Evolutionary conservation across 1,284 basidiomycete species (phyloP).

Genomic region (Porogramme epimiltina): DNA sequence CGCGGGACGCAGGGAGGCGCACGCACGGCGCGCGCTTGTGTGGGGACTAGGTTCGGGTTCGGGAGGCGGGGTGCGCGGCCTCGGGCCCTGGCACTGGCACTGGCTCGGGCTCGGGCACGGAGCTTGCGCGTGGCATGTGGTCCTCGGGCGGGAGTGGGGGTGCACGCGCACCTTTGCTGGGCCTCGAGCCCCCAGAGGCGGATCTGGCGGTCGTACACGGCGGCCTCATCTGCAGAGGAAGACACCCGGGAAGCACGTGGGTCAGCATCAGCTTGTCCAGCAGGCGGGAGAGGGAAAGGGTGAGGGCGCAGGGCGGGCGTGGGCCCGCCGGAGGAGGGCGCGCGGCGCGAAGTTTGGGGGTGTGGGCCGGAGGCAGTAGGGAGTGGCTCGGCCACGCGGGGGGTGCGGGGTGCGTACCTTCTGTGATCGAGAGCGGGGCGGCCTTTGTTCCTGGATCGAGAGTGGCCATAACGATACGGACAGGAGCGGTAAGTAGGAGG

Average conservation of each 20-base stretch:
- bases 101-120: too few relatives aligned
- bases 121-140: slow-evolving; percentile 6
- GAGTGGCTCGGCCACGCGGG: background rate
- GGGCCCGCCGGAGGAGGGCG: too few relatives aligned
- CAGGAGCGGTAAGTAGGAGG: too few relatives aligned
- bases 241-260: too few relatives aligned
- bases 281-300: too few relatives aligned
- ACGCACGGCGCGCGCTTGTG: background rate
- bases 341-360: too few relatives aligned
- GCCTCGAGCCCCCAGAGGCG: slow-evolving; percentile 97
- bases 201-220: slow-evolving; percentile 96
- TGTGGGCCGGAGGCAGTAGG: slow-evolving; percentile 4
- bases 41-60: background rate
- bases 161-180: slow-evolving; percentile 76
- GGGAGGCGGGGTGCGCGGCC: too few relatives aligned
- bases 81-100: too few relatives aligned
- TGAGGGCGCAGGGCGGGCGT: too few relatives aligned
- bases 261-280: too few relatives aligned
- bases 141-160: background rate
- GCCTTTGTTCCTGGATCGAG: slow-evolving; percentile 34
- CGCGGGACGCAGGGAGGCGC: background rate
- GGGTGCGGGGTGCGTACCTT: slow-evolving; percentile 33
- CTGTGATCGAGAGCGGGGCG: slow-evolving; percentile 43
- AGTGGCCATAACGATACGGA: slow-evolving; percentile 27
- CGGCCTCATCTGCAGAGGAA: slow-evolving; percentile 68